phyloP scores from a whole-genome alignment of 2,329 filamentous ascomycete species.

The Talaromyces rugulosus region DNA sequence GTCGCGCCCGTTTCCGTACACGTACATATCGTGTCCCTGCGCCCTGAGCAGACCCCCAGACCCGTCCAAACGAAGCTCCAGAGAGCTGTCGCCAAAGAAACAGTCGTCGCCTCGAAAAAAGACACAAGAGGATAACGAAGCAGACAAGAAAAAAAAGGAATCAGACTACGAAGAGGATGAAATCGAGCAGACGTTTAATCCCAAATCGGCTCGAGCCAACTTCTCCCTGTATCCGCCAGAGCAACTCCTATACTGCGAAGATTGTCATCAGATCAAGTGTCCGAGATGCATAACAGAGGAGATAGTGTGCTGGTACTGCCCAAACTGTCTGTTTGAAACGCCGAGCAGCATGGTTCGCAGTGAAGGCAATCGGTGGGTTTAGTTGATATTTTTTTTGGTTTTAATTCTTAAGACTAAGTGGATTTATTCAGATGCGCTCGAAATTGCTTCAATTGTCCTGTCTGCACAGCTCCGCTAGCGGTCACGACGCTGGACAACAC shows the following conservation, averaged over 20 bases:
- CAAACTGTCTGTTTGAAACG: conserved; percentile 92
- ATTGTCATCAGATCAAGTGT: conserved; percentile 94
- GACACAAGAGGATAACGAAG: conserved; percentile 14
- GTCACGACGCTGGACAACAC: conserved; percentile 66
- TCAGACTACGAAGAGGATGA: conserved; percentile 57
- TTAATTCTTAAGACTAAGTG: conserved; percentile 7
- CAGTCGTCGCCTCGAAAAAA: conserved; percentile 18
- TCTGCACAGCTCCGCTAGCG: conserved; percentile 76
- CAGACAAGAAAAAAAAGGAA: conserved; percentile 31
- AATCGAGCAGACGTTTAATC: conserved; percentile 67
- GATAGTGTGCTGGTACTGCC: conserved; percentile 92
- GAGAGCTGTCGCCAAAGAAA: conserved; percentile 30
- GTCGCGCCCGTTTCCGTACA: conserved; percentile 59
- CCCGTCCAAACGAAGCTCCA: conserved; percentile 33
- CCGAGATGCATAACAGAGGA: conserved; percentile 89
- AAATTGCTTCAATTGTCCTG: conserved; percentile 92
- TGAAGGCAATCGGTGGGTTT: conserved; percentile 76
- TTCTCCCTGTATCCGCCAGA: conserved; percentile 92
- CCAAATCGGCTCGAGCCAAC: conserved; percentile 75
- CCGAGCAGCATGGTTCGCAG: conserved; percentile 87
- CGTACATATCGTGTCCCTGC: conserved; percentile 63
- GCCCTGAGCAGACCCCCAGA: conserved; percentile 45
- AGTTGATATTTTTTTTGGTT: background rate
- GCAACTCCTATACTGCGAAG: conserved; percentile 92
- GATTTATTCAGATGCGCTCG: conserved; percentile 66